Evolutionary conservation across 441 rosid genomes (phyloP), one percentile per base, ranked within the genome.

Genomic region (Breynia disticha): DNA sequence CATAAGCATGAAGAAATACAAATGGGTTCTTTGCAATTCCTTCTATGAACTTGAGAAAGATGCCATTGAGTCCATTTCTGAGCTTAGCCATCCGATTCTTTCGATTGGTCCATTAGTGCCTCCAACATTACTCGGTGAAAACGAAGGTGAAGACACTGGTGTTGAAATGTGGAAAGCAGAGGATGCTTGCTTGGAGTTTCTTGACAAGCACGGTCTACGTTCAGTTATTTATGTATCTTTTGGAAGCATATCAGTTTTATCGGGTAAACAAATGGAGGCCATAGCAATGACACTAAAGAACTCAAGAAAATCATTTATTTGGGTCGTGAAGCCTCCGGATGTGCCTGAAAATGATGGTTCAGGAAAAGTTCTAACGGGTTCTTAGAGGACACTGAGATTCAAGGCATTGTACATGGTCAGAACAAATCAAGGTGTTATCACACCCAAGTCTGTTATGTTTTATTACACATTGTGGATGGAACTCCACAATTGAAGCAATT

Each of bases 391-490:
- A 70, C 67, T 1, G 82, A 82, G 13, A 77, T 70, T 5, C 76
- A 65, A 14, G 90, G 95, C 14, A 67, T 58, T 19, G 62, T 83
- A 67, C 76, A 32, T 89, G 97, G 97, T 75, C 87, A 55, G 81
- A 86, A 0, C 97, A 89, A 61, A 80, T 79, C 55, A 67, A 77
- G 55, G 87, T 83, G 12, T 58, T 89, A 47, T 68, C 77, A 56
- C 90, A 89, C 65, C 76, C 75, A 14, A 63, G 86, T 0, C 63
- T 80, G 39, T 79, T 68, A 0, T 79, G 90, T 61, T 89, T 89
- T 43, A 66, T 84, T 18, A 82, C 90, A 0, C 97, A 86, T 17
- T 86, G 97, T 50, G 95, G 97, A 5, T 88, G 97, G 97, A 83
- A 86, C 67, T 88, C 97, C 3, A 66, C 84, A 2, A 57, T 80